Base-by-base conservation (phyloP, 2,329 filamentous ascomycete species). In the Setomelanomma holmii region DNA sequence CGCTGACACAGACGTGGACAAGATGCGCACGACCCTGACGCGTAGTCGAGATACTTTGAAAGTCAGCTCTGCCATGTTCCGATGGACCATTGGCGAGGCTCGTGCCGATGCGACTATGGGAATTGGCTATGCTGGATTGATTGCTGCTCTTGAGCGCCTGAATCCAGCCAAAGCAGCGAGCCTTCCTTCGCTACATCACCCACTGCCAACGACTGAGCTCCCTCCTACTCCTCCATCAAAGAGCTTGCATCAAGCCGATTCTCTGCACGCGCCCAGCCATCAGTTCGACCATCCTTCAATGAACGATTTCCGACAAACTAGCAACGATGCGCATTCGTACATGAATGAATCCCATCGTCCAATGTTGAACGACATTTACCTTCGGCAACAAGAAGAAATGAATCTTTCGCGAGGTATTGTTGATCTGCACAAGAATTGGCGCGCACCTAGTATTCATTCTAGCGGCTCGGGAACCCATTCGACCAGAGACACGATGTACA, bases 81-180 rank as follows among this genome's bases (percentile, higher is more conserved):
- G 87, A 59, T 89, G 86, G 85, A 84, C 82, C 17, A 76, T 89
- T 3, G 85, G 85, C 23, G 69, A 73, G 20, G 78, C 79, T 17
- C 84, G 82, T 66, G 81, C 83, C 14, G 85, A 88, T 58, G 81
- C 82, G 14, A 80, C 84, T 11, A 80, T 84, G 36, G 85, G 86
- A 16, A 87, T 88, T 40, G 87, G 87, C 38, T 90, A 88, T 64
- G 86, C 86, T 1, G 86, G 86, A 4, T 79, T 90, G 6, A 83
- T 84, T 1, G 86, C 86, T 8, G 86, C 86, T 3, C 79, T 89
- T 10, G 84, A 87, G 39, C 78, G 81, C 49, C 73, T 84, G 56
- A 72, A 64, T 53, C 73, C 58, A 51, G 54, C 57, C 56, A 63
- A 72, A 57, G 49, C 66, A 20, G 22, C 50, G 12, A 60, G 50